Evolutionary conservation across 495 filamentous ascomycete species (phyloP).

Genomic region (Massariosphaeria phaeospora): DNA sequence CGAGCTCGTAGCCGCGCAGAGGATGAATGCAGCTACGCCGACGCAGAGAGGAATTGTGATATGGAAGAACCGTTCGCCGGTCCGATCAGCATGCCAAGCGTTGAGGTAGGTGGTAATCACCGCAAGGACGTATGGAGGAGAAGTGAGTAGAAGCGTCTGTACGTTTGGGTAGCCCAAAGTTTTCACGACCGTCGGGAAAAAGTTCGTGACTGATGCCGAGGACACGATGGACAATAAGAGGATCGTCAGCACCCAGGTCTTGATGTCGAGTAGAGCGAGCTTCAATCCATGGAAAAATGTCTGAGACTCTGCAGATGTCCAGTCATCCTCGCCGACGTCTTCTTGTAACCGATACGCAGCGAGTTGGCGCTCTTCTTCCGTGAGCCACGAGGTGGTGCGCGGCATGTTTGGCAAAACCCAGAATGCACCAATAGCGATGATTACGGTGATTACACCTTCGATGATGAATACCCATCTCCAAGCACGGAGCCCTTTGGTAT

Average conservation of each 20-base stretch:
- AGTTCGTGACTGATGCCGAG: slow-evolving; percentile 74
- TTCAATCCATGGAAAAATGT: slow-evolving; percentile 57
- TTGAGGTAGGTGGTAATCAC: slow-evolving; percentile 68
- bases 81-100: slow-evolving; percentile 72
- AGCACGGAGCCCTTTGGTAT: slow-evolving; percentile 45
- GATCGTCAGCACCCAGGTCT: slow-evolving; percentile 65
- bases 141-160: slow-evolving; percentile 67
- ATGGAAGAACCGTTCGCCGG: slow-evolving; percentile 75
- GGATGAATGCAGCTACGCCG: slow-evolving; percentile 67
- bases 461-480: slow-evolving; percentile 67
- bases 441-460: slow-evolving; percentile 59
- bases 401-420: slow-evolving; percentile 75
- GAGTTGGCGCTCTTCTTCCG: slow-evolving; percentile 61
- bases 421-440: slow-evolving; percentile 49
- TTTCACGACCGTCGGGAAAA: slow-evolving; percentile 79
- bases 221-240: slow-evolving; percentile 68
- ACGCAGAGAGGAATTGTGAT: slow-evolving; percentile 64
- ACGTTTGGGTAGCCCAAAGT: slow-evolving; percentile 67
- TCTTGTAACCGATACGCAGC: slow-evolving; percentile 68
- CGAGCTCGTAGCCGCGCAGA: slow-evolving; percentile 62
- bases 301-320: slow-evolving; percentile 52
- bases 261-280: slow-evolving; percentile 66
- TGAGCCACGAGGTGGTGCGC: slow-evolving; percentile 69
- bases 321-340: slow-evolving; percentile 73
- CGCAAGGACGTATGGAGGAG: slow-evolving; percentile 55